Evolutionary conservation across 345 rosid species (phyloP).

Genomic region (Hibiscus syriacus): DNA sequence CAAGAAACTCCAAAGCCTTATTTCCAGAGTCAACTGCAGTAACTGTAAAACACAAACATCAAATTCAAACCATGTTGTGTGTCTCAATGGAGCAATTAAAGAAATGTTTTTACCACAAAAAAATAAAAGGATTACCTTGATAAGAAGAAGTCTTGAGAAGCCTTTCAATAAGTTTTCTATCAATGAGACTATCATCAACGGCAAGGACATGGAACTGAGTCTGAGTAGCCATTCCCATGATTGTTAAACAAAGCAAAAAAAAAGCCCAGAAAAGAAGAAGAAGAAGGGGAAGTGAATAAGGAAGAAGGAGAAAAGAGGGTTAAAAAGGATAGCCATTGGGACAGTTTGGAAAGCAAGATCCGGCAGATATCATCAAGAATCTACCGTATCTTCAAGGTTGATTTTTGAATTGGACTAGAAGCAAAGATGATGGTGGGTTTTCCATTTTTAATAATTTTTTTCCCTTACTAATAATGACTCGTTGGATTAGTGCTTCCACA

Average conservation of each 20-base stretch:
- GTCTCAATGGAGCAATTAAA: neutral
- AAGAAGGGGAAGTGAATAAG: neutral
- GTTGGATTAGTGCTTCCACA: too few species aligned
- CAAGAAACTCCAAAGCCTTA: constrained; percentile 82
- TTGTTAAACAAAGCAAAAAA: neutral
- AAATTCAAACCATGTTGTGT: neutral
- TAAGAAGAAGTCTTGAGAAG: constrained; percentile 82
- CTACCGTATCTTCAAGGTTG: constrained; percentile 43
- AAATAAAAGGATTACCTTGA: constrained; percentile 35
- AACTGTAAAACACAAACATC: constrained; percentile 30
- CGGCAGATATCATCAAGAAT: constrained; percentile 45
- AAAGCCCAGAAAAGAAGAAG: too few species aligned
- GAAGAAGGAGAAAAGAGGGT: constrained; percentile 4
- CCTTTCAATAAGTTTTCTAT: constrained; percentile 77
- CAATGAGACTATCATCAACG: constrained; percentile 77
- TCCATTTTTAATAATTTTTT: neutral
- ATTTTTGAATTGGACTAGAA: constrained; percentile 48
- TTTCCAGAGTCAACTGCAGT: constrained; percentile 91
- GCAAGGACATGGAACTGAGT: constrained; percentile 86
- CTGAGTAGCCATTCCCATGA: constrained; percentile 32
- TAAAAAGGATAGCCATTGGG: constrained; percentile 22
- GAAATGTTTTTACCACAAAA: neutral
- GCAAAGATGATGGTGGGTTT: constrained; percentile 28
- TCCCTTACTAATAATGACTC: neutral
- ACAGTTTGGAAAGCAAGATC: constrained; percentile 70